Evolutionary conservation across 202 grass and related monocot genomes (phyloP).

Genomic region (Panicum virgatum): DNA sequence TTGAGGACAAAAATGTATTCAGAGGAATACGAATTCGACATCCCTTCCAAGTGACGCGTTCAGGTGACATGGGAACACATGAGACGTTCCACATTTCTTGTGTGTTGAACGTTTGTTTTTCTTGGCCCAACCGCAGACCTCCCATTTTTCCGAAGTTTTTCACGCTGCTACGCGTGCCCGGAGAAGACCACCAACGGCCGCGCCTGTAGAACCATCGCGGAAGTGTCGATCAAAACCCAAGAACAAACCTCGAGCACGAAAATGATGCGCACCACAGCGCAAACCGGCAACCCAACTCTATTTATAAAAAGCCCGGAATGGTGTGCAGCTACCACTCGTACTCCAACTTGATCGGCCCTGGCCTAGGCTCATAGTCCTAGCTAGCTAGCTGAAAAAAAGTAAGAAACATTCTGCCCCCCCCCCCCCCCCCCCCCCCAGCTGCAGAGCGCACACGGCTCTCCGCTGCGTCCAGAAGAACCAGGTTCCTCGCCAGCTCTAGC

Average conservation of each 20-base stretch:
- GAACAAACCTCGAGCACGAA: background rate
- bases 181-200: background rate
- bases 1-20: too few relatives aligned
- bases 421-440: too few relatives aligned
- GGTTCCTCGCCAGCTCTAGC: background rate
- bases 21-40: too few relatives aligned
- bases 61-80: background rate
- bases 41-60: background rate
- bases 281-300: background rate
- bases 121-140: background rate
- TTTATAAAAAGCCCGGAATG: conserved; percentile 36
- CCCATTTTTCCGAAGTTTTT: background rate
- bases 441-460: background rate
- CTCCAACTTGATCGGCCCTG: background rate
- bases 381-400: too few relatives aligned
- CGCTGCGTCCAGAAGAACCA: background rate
- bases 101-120: background rate
- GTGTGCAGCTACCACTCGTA: background rate
- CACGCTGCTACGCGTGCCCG: background rate
- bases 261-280: background rate
- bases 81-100: background rate
- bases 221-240: background rate
- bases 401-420: background rate
- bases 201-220: background rate
- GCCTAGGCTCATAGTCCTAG: background rate